Conservation (phyloP, 306 rosid genomes). For the Quercus glauca region DNA sequence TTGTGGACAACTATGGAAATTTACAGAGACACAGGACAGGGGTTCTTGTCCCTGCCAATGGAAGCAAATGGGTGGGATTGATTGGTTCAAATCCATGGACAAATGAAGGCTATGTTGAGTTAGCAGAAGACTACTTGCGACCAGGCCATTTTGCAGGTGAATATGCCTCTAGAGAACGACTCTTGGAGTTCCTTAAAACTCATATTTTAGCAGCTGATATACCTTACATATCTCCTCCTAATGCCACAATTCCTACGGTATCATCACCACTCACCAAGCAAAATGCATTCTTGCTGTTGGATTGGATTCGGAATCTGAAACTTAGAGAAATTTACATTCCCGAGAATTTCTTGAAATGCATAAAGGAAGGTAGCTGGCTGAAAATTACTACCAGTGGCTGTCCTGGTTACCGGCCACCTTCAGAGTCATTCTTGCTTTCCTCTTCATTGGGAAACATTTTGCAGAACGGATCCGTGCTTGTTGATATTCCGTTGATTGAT, state of each 20-base stretch:
- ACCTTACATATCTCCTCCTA: constrained; percentile 60
- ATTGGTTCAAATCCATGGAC: constrained; percentile 62
- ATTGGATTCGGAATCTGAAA: constrained; percentile 51
- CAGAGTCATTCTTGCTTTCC: constrained; percentile 48
- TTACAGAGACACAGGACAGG: constrained; percentile 2
- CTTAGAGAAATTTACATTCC: constrained; percentile 21
- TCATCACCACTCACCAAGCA: constrained; percentile 47
- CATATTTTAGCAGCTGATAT: constrained; percentile 53
- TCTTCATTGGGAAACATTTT: constrained; percentile 49
- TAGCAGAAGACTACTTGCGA: constrained; percentile 44
- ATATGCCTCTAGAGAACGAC: neutral
- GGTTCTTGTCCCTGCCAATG: constrained; percentile 64
- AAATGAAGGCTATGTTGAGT: constrained; percentile 46
- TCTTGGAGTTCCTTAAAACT: constrained; percentile 38
- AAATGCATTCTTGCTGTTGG: constrained; percentile 60
- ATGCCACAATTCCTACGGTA: constrained; percentile 41
- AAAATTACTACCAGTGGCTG: constrained; percentile 42
- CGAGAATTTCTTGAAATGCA: constrained; percentile 36
- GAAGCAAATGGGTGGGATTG: constrained; percentile 67
- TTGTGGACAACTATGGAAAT: constrained; percentile 51
- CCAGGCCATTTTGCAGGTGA: constrained; percentile 34
- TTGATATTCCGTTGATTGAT: constrained; percentile 73
- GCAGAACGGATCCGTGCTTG: constrained; percentile 51
- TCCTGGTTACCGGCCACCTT: constrained; percentile 46
- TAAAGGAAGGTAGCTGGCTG: constrained; percentile 69